Evolutionary conservation across 495 filamentous ascomycete genomes (phyloP), one percentile per base, ranked within the genome.

Genomic region (Bryoglossum gracile): DNA sequence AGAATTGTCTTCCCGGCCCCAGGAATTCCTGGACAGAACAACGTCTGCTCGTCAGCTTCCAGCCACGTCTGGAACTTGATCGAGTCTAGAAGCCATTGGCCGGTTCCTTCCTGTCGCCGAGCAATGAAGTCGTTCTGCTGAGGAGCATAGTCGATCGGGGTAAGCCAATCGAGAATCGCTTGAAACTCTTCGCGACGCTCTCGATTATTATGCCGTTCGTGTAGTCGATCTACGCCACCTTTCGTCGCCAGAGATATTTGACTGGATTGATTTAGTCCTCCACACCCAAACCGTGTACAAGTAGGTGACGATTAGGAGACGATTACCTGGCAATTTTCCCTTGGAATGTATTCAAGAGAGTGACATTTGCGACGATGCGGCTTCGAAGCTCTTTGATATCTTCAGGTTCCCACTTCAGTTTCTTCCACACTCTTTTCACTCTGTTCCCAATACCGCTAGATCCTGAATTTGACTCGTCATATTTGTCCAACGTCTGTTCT

Each of bases 31-130:
- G 26, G 26, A 30, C 26, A 30, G 26, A 30, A 30, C 13, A 30
- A 30, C 5, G 26, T 66, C 21, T 53, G 21, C 13, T 56, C 53
- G 9, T 34, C 21, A 23, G 48, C 53, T 8, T 58, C 14, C 8
- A 57, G 45, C 67, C 66, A 72, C 9, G 50, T 46, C 24, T 62
- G 52, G 43, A 67, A 67, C 21, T 67, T 59, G 1, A 36, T 0
- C 0, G 62, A 61, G 16, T 65, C 43, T 8, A 70, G 40, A 23
- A 72, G 63, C 68, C 68, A 72, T 26, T 55, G 56, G 9, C 64
- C 65, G 3, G 68, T 69, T 9, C 58, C 68, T 30, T 58, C 26
- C 26, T 66, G 61, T 51, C 63, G 53, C 22, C 54, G 48, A 10
- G 38, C 43, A 41, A 71, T 55, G 40, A 59, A 51, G 41, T 65